phyloP scores from a whole-genome alignment of 2,329 filamentous ascomycete genomes.

The Aspergillus ruber region DNA sequence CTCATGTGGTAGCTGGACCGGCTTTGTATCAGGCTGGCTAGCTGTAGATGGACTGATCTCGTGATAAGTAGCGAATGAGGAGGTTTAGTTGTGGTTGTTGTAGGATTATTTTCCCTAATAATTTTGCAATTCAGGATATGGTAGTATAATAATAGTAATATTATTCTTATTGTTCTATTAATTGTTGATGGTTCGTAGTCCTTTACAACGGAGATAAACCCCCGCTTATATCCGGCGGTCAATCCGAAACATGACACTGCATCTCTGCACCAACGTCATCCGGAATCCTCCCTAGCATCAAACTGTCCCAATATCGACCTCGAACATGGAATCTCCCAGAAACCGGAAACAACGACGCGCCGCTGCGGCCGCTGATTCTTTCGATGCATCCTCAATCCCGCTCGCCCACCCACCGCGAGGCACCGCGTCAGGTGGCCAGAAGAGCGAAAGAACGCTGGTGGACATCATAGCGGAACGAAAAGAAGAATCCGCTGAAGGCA shows the following conservation, averaged over 20 bases:
- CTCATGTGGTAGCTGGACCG: constrained; percentile 65
- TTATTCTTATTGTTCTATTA: too few relatives aligned
- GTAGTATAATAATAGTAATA: too few relatives aligned
- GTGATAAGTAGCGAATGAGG: neutral
- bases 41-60: constrained; percentile 11
- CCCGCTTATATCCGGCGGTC: too few relatives aligned
- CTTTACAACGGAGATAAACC: too few relatives aligned
- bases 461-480: constrained; percentile 42
- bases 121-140: too few relatives aligned
- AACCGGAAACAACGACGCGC: constrained; percentile 39
- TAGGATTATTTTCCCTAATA: neutral
- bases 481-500: constrained; percentile 13
- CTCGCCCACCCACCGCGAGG: constrained; percentile 21
- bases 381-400: constrained; percentile 29
- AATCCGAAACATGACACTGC: too few relatives aligned
- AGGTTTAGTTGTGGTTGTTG: neutral
- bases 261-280: too few relatives aligned
- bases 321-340: constrained; percentile 21
- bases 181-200: too few relatives aligned
- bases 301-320: neutral
- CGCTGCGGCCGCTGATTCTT: constrained; percentile 20
- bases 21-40: constrained; percentile 73
- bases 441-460: constrained; percentile 33
- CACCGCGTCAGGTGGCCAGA: constrained; percentile 10
- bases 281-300: too few relatives aligned